Evolutionary conservation across 352 stramenopile species (phyloP).

Genomic region (Thraustochytrium striatum): DNA sequence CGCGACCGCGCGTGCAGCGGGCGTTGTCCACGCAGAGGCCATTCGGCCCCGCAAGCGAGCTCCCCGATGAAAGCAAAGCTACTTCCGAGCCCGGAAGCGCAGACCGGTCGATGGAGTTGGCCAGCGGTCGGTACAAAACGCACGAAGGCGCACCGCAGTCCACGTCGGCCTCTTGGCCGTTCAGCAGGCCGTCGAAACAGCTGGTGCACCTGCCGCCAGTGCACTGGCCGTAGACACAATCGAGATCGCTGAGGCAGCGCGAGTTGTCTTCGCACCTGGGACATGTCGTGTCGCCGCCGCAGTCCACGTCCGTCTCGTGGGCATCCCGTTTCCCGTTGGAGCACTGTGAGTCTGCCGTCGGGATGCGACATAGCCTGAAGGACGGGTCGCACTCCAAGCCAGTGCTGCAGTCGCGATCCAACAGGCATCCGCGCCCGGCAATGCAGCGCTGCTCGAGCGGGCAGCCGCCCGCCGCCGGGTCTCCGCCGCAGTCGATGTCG

Average conservation of each 20-base stretch:
- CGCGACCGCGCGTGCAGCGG: neutral
- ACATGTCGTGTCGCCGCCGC: constrained; percentile 34
- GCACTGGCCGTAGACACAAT: constrained; percentile 24
- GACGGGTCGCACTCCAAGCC: neutral
- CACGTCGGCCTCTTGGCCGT: constrained; percentile 38
- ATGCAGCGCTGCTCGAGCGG: neutral
- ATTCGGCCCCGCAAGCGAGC: neutral
- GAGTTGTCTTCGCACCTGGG: neutral
- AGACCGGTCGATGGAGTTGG: too few relatives aligned
- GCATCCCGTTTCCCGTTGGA: constrained; percentile 44
- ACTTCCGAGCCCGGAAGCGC: too few relatives aligned
- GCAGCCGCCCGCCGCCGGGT: neutral
- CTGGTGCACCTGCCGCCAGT: constrained; percentile 8
- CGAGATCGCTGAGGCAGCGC: neutral
- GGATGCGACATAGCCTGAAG: neutral
- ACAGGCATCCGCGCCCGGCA: neutral
- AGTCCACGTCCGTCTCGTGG: constrained; percentile 54
- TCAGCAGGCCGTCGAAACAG: constrained; percentile 34
- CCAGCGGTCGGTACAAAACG: too few relatives aligned
- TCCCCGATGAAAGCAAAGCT: neutral
- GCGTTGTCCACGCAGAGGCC: constrained; percentile 4
- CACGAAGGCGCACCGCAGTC: constrained; percentile 28
- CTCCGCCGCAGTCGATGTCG: constrained; percentile 53
- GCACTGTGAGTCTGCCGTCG: constrained; percentile 13
- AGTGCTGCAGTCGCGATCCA: constrained; percentile 15